Evolutionary conservation across 768 basidiomycete species (phyloP).

Genomic region (Crepidotus variabilis): DNA sequence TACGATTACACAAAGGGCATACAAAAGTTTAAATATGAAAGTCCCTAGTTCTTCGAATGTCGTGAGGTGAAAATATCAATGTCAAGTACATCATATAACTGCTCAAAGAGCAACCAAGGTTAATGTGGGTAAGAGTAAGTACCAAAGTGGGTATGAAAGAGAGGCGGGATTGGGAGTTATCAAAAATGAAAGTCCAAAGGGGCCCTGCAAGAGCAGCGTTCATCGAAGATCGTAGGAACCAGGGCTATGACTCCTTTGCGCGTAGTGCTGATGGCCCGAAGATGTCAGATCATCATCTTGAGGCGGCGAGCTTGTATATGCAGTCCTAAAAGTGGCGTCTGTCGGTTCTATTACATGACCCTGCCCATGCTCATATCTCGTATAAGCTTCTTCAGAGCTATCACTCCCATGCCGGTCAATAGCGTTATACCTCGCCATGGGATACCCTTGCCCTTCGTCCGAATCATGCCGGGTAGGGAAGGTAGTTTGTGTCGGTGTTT

Average conservation of each 20-base stretch:
- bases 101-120: no score
- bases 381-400: conserved; percentile 14
- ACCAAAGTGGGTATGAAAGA: no score
- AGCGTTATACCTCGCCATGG: not conserved
- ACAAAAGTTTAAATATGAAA: no score
- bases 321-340: conserved; percentile 19
- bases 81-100: no score
- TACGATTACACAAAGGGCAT: no score
- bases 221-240: not conserved
- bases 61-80: no score
- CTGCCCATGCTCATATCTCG: conserved; percentile 10
- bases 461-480: conserved; percentile 5
- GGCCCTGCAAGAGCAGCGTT: not conserved
- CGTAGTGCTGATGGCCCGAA: not conserved
- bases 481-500: conserved; percentile 17
- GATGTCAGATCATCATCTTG: not conserved
- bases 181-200: no score
- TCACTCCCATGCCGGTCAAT: not conserved
- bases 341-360: conserved; percentile 20
- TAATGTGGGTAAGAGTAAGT: no score
- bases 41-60: no score
- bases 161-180: no score
- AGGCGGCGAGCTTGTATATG: conserved; percentile 17
- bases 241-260: not conserved
- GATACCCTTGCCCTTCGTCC: conserved; percentile 3